Evolutionary conservation across 768 basidiomycete genomes (phyloP), one percentile per base, ranked within the genome.

Genomic region (Tubosaeta brunneosetosa): DNA sequence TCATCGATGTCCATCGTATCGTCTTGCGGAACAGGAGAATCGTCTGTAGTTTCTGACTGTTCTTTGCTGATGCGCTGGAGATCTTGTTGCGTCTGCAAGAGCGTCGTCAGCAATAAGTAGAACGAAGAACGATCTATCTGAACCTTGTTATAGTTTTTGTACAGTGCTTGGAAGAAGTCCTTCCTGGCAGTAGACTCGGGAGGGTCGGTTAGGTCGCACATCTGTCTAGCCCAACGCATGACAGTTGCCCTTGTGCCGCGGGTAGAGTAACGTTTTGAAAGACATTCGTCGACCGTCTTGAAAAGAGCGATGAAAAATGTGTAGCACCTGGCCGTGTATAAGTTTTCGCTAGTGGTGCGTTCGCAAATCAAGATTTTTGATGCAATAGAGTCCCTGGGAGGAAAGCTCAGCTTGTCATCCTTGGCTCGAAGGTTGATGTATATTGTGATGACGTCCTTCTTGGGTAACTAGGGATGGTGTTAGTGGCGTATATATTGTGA

Each of bases 221-320:
- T 53, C 22, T 45, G 5, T 14, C n/a, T 9, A 9, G 1, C 29
- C 52, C 52, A 53, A 12, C 7, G 1, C 8, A 43, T 19, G 25
- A 52, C n/a, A 6, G 4, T 7, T 3, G 16, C 26, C 7, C 22
- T 31, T 11, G 41, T 14, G 5, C 14, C 16, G 2, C 10, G 22
- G 2, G 25, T 25, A 17, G 38, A 10, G n/a, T 43, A 1, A 13
- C 1, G 3, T 2, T 7, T 27, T 1, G 40, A 26, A 4, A 53
- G 47, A 22, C 22, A 13, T 26, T 32, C 22, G 12, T 32, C 29
- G 2, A 53, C 6, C 0, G 27, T 45, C 1, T 44, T 16, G 42
- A 53, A 53, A 11, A 53, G 52, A 22, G 47, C 47, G 13, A 33
- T 37, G 11, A 53, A 47, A 36, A 53, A 54, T 1, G 44, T 17